Conservation (phyloP, 177 flowering plant genomes). For the Telopea speciosissima region DNA sequence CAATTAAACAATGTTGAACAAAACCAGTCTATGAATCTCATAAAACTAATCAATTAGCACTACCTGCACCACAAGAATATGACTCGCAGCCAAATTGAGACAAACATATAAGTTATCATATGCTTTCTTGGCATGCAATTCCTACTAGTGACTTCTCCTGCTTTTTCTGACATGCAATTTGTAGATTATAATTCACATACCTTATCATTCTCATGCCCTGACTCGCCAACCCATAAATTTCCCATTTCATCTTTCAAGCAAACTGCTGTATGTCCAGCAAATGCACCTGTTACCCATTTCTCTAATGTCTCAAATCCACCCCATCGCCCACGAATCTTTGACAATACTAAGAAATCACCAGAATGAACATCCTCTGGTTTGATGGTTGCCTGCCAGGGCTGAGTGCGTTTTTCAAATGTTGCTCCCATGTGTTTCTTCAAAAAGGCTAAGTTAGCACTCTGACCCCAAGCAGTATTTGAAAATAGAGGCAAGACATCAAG, state of each 20-base stretch:
- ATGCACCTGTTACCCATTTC: slow-evolving; percentile 99
- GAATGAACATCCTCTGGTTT: slow-evolving; percentile 88
- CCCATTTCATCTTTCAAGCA: slow-evolving; percentile 91
- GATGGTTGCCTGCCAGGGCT: slow-evolving; percentile 70
- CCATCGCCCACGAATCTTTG: slow-evolving; percentile 99
- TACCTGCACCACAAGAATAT: neutral
- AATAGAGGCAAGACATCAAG: slow-evolving; percentile 91
- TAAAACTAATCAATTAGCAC: neutral
- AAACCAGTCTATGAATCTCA: neutral
- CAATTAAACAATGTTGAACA: neutral
- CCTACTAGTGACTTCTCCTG: neutral
- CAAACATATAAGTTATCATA: neutral
- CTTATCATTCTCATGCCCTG: slow-evolving; percentile 99
- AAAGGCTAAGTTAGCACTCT: slow-evolving; percentile 81
- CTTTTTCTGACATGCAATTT: neutral
- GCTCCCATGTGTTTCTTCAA: slow-evolving; percentile 97
- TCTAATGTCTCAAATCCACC: slow-evolving; percentile 99
- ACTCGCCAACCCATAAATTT: slow-evolving; percentile 96
- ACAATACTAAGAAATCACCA: slow-evolving; percentile 92
- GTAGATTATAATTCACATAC: slow-evolving; percentile 25
- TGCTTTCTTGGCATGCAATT: neutral
- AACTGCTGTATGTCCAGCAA: slow-evolving; percentile 98
- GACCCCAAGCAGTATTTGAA: slow-evolving; percentile 89
- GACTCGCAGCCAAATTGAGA: neutral
- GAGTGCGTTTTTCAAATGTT: slow-evolving; percentile 67